Base-by-base conservation (phyloP, 495 filamentous ascomycete genomes). In the Neurospora cerealis region DNA sequence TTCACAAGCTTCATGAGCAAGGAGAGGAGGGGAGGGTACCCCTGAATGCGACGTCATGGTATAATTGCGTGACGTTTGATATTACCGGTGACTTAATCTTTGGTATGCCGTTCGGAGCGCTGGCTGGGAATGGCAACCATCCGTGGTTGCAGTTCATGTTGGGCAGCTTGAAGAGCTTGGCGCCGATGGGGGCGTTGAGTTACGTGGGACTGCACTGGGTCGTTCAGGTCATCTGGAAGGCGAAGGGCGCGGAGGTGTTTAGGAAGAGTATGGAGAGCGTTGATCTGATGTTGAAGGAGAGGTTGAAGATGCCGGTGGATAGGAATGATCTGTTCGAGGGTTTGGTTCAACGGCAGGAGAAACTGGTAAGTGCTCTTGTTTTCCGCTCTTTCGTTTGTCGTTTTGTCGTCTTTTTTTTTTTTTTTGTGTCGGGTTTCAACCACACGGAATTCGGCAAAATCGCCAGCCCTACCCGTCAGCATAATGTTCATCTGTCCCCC, bases 21-120 rank as follows among this genome's bases (percentile, higher is more conserved):
- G 40, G 44, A 0, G 46, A 46, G 1, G 48, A 44, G 5, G 77
- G 75, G 2, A 71, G 44, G 72, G 74, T 40, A 70, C 73, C 77
- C 13, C 74, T 82, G 15, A 76, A 85, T 38, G 76, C 84, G 76
- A 74, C 73, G 0, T 71, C 83, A 13, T 90, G 86, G 86, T 86
- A 83, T 73, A 89, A 88, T 46, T 88, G 78, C 46, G 82, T 81
- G 13, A 89, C 87, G 0, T 91, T 91, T 71, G 89, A 90, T 70
- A 80, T 90, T 3, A 85, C 87, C 36, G 87, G 88, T 0, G 86
- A 90, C 73, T 76, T 91, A 2, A 81, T 83, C 2, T 88, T 90
- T 72, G 88, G 87, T 0, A 79, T 87, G 70, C 76, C 88, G 0
- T 88, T 91, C 73, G 82, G 84, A 9, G 86, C 86, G 60, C 81